A percentile compares a stretch with the other conserved stretches of the same genome.
Evolutionary conservation across 768 basidiomycete species (phyloP).

Genomic region (Trametes villosa): DNA sequence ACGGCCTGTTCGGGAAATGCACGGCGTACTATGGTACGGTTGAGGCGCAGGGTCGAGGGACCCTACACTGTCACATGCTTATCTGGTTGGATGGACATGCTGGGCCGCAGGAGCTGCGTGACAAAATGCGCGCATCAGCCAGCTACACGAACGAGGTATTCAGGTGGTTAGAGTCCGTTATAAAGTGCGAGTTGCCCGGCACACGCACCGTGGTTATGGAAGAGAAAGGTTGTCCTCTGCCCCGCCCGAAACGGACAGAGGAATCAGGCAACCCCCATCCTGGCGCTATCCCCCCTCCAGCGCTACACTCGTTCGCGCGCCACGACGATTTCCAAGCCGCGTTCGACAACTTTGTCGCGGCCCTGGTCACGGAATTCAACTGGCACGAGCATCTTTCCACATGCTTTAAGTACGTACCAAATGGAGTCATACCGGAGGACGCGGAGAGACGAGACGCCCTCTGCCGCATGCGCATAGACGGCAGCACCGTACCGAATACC

Average conservation of each 20-base stretch:
- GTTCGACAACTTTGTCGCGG: background rate
- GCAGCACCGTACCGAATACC: background rate
- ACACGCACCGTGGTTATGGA: background rate
- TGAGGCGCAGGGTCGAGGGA: slow-evolving; percentile 35
- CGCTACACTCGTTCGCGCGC: background rate
- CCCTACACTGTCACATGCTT: slow-evolving; percentile 39
- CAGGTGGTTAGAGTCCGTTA: background rate
- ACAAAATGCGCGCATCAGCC: slow-evolving; percentile 6
- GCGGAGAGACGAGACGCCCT: background rate
- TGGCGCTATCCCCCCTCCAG: background rate
- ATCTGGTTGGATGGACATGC: slow-evolving; percentile 34
- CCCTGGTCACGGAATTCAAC: background rate
- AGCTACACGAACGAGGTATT: background rate
- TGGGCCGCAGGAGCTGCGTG: slow-evolving; percentile 27
- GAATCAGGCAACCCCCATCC: background rate
- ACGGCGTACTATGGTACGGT: slow-evolving; percentile 31
- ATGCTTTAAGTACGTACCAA: slow-evolving; percentile 25
- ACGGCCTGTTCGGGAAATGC: slow-evolving; percentile 24
- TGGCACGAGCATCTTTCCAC: too few relatives aligned
- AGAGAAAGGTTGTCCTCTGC: background rate
- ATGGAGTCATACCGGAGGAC: background rate
- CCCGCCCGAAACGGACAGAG: background rate
- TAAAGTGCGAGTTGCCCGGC: background rate
- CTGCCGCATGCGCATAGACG: slow-evolving; percentile 17
- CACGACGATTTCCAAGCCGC: background rate